A percentile compares a stretch with the other conserved stretches of the same genome.
These are phyloP conservation scores for Kwoniella botswanensis DNA, from an alignment of 768 basidiomycete genomes.

Conservation along the genomic window DNA sequence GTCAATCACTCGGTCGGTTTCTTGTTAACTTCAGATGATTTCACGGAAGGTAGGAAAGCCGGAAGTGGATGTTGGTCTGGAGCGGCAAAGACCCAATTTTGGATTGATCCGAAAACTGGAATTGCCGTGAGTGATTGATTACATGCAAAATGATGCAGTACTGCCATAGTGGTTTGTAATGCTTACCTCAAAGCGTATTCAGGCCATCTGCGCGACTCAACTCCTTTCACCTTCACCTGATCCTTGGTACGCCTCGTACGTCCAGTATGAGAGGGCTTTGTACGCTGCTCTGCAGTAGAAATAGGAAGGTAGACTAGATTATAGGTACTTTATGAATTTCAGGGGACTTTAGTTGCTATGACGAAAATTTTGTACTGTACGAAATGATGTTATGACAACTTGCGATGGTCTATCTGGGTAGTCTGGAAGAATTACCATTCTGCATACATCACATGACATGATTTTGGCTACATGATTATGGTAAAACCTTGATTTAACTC, in stretches of 20 bases:
- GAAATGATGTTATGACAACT: too few species aligned
- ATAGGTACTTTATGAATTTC: not conserved
- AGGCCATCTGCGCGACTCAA: conserved; percentile 35
- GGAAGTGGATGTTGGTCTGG: conserved; percentile 49
- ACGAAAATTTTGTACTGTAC: too few species aligned
- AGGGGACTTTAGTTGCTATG: too few species aligned
- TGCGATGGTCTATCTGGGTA: too few species aligned
- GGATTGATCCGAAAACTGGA: conserved; percentile 44
- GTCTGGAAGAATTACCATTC: too few species aligned
- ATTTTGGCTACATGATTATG: too few species aligned
- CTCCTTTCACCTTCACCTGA: conserved; percentile 29
- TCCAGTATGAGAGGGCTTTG: conserved; percentile 23
- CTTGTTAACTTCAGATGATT: conserved; percentile 34
- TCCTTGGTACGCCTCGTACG: conserved; percentile 27
- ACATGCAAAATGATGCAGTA: too few species aligned
- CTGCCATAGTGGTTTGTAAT: too few species aligned
- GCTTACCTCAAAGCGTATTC: too few species aligned
- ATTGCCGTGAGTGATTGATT: conserved; percentile 36
- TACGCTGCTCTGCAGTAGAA: conserved; percentile 21
- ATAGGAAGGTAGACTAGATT: not conserved
- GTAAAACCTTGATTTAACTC: too few species aligned
- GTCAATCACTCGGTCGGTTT: conserved; percentile 44
- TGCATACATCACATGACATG: too few species aligned
- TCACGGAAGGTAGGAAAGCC: conserved; percentile 32
- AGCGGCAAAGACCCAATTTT: conserved; percentile 36